Percentiles rank a stretch among this genome's conserved stretches.
Evolutionary conservation across 202 grass and related monocot species (phyloP).

Genomic region (Carex sylvatica): DNA sequence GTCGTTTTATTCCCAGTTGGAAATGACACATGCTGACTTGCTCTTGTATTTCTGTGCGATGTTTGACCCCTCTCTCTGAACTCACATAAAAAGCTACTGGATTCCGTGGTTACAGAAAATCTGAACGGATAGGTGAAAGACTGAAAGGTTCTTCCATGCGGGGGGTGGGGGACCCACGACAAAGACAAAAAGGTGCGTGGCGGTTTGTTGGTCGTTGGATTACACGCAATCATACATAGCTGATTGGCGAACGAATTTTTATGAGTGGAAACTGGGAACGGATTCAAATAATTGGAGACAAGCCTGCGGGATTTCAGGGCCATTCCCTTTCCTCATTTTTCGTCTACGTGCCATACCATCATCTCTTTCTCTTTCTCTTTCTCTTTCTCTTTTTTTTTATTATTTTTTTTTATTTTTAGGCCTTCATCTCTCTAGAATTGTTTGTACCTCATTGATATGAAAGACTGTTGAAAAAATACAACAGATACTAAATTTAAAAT

Average conservation of each 20-base stretch:
- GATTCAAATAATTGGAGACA: conserved; percentile 4
- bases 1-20: background rate
- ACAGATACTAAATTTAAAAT: too few relatives aligned
- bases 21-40: background rate
- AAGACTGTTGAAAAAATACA: too few relatives aligned
- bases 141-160: background rate
- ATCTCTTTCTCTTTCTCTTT: too few relatives aligned
- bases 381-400: too few relatives aligned
- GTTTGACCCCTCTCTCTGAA: background rate
- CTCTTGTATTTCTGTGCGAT: background rate
- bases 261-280: background rate
- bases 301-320: conserved; percentile 7
- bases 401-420: too few relatives aligned
- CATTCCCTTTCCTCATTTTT: background rate
- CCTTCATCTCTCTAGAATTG: too few relatives aligned
- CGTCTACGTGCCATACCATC: too few relatives aligned
- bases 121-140: background rate
- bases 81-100: background rate
- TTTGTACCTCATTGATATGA: too few relatives aligned
- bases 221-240: conserved; percentile 14
- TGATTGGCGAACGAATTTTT: background rate
- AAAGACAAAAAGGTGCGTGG: conserved; percentile 17
- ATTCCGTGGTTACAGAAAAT: background rate
- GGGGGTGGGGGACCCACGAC: background rate
- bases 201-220: conserved; percentile 4